Conservation (phyloP, 78 protist genomes). For the Dictyostelium purpureum region DNA sequence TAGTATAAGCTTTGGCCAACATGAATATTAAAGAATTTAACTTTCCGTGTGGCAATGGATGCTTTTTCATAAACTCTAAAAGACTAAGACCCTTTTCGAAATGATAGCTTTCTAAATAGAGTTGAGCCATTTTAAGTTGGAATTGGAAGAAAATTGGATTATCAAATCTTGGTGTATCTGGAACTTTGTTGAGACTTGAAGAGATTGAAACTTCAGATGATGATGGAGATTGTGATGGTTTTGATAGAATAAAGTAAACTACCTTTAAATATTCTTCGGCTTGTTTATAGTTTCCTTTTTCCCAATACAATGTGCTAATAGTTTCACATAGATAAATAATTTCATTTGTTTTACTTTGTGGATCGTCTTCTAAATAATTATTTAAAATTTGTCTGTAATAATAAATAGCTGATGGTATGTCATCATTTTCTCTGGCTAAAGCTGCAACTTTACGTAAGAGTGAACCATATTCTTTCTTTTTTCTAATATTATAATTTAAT, state of each 20-base stretch:
- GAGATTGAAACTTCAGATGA: background rate
- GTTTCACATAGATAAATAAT: constrained; percentile 63
- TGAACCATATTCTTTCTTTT: constrained; percentile 45
- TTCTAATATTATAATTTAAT: constrained; percentile 25
- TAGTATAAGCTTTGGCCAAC: constrained; percentile 70
- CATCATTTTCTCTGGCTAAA: constrained; percentile 76
- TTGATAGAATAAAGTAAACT: constrained; percentile 29
- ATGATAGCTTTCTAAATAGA: constrained; percentile 75
- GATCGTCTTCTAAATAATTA: constrained; percentile 69
- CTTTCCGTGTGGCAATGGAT: constrained; percentile 69
- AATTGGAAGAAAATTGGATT: constrained; percentile 73
- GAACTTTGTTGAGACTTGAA: background rate
- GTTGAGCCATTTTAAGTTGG: constrained; percentile 56
- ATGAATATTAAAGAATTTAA: constrained; percentile 43
- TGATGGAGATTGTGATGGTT: background rate
- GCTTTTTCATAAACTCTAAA: constrained; percentile 42
- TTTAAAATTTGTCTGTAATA: constrained; percentile 70
- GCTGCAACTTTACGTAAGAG: constrained; percentile 66
- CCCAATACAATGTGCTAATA: constrained; percentile 64
- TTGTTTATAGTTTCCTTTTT: constrained; percentile 64
- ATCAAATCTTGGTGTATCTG: constrained; percentile 58
- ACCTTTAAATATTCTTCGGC: constrained; percentile 63
- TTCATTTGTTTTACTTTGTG: constrained; percentile 73
- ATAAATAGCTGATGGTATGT: constrained; percentile 64
- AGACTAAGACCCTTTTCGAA: constrained; percentile 74